Evolutionary conservation across 352 stramenopile genomes (phyloP).

Genomic region (Peronosclerospora sorghi): DNA sequence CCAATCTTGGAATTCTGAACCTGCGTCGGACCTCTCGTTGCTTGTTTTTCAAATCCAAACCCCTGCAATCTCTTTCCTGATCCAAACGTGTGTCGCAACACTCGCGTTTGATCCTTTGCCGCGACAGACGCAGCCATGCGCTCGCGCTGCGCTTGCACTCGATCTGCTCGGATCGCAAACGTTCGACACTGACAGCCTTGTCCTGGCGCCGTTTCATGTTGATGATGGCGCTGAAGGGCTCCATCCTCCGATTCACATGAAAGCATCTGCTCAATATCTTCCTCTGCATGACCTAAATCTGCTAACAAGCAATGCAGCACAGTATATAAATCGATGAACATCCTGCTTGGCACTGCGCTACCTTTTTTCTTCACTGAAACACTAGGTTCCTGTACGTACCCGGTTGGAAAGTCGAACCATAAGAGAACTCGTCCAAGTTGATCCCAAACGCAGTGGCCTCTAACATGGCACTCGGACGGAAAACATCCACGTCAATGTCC

Average conservation of each 20-base stretch:
- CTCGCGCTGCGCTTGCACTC: constrained; percentile 18
- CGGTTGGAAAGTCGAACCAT: constrained; percentile 23
- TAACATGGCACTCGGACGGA: constrained; percentile 54
- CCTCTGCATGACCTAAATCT: constrained; percentile 22
- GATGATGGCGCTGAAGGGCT: constrained; percentile 20
- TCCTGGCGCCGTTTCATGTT: constrained; percentile 14
- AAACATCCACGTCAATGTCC: constrained; percentile 51
- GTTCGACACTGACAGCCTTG: constrained; percentile 20
- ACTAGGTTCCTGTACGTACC: constrained; percentile 9
- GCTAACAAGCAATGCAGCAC: neutral
- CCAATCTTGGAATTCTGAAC: constrained; percentile 18
- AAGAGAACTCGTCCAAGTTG: constrained; percentile 16
- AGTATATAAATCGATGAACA: too few species aligned
- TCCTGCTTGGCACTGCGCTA: too few species aligned
- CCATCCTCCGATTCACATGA: constrained; percentile 23
- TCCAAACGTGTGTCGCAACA: constrained; percentile 49
- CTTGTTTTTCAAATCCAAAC: constrained; percentile 33
- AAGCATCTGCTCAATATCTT: constrained; percentile 65
- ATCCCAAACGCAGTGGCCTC: constrained; percentile 38
- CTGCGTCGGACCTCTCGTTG: constrained; percentile 7
- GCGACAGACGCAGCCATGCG: constrained; percentile 1
- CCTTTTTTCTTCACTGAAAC: neutral
- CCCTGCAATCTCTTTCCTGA: constrained; percentile 25
- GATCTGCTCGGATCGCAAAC: constrained; percentile 26
- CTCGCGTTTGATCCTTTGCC: constrained; percentile 31